Evolutionary conservation across 1,284 basidiomycete species (phyloP).

Genomic region (Cerrena zonata): DNA sequence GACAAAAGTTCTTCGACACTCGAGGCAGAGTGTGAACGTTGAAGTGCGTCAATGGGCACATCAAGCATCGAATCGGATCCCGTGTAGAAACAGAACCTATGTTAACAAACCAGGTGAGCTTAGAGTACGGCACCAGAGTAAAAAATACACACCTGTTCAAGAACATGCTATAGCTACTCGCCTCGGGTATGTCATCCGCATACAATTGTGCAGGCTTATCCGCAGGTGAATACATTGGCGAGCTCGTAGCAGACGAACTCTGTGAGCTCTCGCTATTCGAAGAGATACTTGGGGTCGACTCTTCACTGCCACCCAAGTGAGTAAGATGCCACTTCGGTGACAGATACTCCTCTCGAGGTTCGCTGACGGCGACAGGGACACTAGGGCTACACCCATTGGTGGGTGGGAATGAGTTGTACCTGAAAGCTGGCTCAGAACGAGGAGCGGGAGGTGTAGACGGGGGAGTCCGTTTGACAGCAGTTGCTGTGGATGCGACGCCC

Average conservation of each 20-base stretch:
- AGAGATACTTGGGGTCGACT: slow-evolving; percentile 50
- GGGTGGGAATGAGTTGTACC: slow-evolving; percentile 19
- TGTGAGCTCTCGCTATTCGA: slow-evolving; percentile 33
- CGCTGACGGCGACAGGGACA: background rate
- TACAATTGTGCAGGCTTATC: slow-evolving; percentile 17
- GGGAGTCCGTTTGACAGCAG: slow-evolving; percentile 18
- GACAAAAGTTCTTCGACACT: slow-evolving; percentile 47
- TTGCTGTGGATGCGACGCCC: slow-evolving; percentile 12
- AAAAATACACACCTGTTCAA: slow-evolving; percentile 50
- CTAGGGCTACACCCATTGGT: background rate
- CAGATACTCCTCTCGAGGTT: background rate
- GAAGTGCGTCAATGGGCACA: slow-evolving; percentile 29
- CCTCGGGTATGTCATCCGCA: slow-evolving; percentile 14
- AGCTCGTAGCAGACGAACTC: slow-evolving; percentile 20
- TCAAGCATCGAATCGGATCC: slow-evolving; percentile 36
- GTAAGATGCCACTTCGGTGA: slow-evolving; percentile 19
- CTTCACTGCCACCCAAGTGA: slow-evolving; percentile 42
- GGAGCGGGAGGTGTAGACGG: slow-evolving; percentile 14
- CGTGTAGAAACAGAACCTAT: slow-evolving; percentile 74
- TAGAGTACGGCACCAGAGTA: slow-evolving; percentile 1
- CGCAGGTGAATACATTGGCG: slow-evolving; percentile 31
- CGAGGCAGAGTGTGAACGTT: slow-evolving; percentile 51
- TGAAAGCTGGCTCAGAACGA: slow-evolving; percentile 8
- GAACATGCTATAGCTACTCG: slow-evolving; percentile 50
- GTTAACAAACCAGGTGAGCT: slow-evolving; percentile 4